A percentile compares a stretch with the other conserved stretches of the same genome.
Conservation (phyloP, 2,329 filamentous ascomycete species). For the Diplodia seriata region DNA sequence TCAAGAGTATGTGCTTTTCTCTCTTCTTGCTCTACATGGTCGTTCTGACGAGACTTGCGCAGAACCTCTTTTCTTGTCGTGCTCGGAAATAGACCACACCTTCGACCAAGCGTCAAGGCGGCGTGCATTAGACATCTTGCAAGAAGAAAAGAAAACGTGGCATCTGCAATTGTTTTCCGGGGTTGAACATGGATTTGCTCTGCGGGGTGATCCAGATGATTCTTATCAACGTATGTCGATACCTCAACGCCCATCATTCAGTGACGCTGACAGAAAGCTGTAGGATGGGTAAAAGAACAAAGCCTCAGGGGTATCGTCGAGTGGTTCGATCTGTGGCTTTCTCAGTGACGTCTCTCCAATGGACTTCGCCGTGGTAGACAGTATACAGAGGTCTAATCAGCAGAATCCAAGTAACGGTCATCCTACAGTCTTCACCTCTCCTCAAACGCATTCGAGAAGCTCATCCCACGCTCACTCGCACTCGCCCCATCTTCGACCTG, state of each 20-base stretch:
- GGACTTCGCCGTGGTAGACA: not conserved
- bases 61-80: conserved; percentile 36
- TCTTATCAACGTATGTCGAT: conserved; percentile 42
- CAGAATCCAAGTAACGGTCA: not conserved
- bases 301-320: not conserved
- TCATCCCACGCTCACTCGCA: not conserved
- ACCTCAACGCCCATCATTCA: too few species aligned
- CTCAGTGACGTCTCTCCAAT: not conserved
- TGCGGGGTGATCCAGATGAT: conserved; percentile 51
- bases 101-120: conserved; percentile 51
- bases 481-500: conserved; percentile 4
- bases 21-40: too few species aligned
- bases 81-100: conserved; percentile 55
- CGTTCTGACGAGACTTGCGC: not conserved
- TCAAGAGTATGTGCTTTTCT: not conserved
- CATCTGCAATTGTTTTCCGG: conserved; percentile 45
- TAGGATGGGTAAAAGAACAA: not conserved
- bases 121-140: conserved; percentile 54
- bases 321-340: conserved; percentile 1
- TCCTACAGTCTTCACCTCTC: not conserved
- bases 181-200: conserved; percentile 47
- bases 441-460: not conserved
- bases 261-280: not conserved
- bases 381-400: too few species aligned
- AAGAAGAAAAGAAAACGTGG: conserved; percentile 46